Base-by-base conservation (phyloP, 371 early-diverging fungal species). In the Apophysomyces elegans region DNA sequence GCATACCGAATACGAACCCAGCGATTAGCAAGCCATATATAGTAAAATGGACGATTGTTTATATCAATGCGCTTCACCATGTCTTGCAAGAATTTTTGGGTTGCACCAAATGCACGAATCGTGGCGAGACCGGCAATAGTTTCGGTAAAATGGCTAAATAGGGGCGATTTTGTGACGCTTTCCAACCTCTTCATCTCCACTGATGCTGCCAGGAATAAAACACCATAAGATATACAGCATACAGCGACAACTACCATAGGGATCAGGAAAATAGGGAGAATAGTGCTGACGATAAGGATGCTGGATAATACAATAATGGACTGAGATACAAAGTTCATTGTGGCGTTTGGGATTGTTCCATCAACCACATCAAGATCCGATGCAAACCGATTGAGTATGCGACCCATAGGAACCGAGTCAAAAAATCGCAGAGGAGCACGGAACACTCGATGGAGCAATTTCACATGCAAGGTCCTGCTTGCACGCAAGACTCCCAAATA, bases 331-430 rank as follows among this genome's bases (percentile, higher is more conserved):
- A 90, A 84, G 68, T 78, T 76, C 7, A 73, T 67, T 18, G 77
- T 57, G 21, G 67, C 72, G 36, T 72, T 72, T 46, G 77, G 79
- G 61, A 81, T 75, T 13, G 68, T 67, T 7, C 74, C 73, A 37
- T 81, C 82, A 44, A 81, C 72, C 0, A 77, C 74, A 18, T 77
- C 77, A 37, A 81, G 74, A 43, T 81, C 82, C n/a, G 68, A 68
- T 26, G 66, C 57, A 32, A 95, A 94, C 16, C 95, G 80, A 70
- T 92, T 92, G 70, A 94, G 66, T 54, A 95, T 88, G 11, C 94
- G 87, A 7, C 95, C 95, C 8, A 95, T 71, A 4, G 96, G 96
- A 21, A 94, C 95, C 32, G 80, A 85, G 58, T 96, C 95, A 70
- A 93, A 94, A 77, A 95, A 95, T n/a, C 88, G 79, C 56, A 93